Percentiles rank a stretch among this genome's conserved stretches.
Conservation (phyloP, 2,329 filamentous ascomycete genomes). For the Endoconidiophora polonica region DNA sequence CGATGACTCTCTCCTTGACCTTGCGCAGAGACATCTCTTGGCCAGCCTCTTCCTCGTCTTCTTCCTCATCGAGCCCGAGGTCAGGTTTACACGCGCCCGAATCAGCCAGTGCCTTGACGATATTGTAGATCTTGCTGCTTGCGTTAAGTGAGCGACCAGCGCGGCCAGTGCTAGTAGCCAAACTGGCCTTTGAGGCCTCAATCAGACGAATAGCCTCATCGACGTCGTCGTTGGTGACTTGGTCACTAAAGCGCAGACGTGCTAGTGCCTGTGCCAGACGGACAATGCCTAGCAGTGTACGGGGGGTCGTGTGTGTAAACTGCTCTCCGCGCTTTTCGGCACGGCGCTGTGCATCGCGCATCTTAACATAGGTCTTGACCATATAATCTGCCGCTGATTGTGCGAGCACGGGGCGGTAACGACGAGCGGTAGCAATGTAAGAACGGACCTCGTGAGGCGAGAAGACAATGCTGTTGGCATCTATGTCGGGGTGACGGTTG, state of each 20-base stretch:
- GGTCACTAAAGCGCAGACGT: constrained; percentile 70
- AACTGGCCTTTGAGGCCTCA: constrained; percentile 82
- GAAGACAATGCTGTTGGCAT: constrained; percentile 44
- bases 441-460: constrained; percentile 85
- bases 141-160: constrained; percentile 62
- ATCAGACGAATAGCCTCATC: constrained; percentile 85
- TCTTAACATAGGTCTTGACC: constrained; percentile 86
- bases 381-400: constrained; percentile 85
- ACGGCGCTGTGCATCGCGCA: constrained; percentile 80
- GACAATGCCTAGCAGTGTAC: constrained; percentile 82
- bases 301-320: constrained; percentile 84
- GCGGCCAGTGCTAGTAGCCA: constrained; percentile 45
- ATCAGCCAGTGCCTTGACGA: constrained; percentile 77
- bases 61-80: constrained; percentile 54
- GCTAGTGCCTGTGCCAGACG: constrained; percentile 89
- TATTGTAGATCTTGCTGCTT: constrained; percentile 82
- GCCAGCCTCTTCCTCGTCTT: constrained; percentile 33
- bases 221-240: constrained; percentile 80
- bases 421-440: constrained; percentile 84
- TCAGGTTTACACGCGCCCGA: constrained; percentile 70
- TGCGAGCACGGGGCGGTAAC: constrained; percentile 73
- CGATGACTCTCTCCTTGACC: constrained; percentile 80
- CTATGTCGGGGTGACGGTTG: constrained; percentile 71
- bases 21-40: constrained; percentile 70
- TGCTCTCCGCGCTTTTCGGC: constrained; percentile 84